These are phyloP conservation scores for Gnomoniopsis smithogilvyi DNA, from an alignment of 2,329 filamentous ascomycete species.

Conservation along the genomic window DNA sequence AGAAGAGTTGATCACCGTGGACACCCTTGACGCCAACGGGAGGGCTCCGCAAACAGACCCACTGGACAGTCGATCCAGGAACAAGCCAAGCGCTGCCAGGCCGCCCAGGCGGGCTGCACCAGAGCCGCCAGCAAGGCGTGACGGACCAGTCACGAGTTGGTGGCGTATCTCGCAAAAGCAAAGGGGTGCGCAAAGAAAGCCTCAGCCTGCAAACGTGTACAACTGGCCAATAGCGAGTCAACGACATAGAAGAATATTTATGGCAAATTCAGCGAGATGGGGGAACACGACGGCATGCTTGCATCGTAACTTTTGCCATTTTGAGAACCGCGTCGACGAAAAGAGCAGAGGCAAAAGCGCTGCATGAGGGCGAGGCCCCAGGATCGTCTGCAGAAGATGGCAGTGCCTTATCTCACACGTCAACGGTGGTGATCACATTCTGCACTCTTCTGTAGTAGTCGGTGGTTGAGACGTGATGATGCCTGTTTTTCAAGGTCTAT, in stretches of 20 bases:
- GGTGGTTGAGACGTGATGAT: background rate
- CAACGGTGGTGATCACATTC: background rate
- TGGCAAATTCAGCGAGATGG: background rate
- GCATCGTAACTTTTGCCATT: conserved; percentile 5
- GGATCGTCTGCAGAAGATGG: background rate
- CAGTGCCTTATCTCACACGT: background rate
- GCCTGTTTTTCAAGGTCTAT: background rate
- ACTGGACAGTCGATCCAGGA: background rate
- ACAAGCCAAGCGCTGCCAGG: background rate
- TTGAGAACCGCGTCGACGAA: background rate
- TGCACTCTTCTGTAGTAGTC: background rate
- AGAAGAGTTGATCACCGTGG: background rate
- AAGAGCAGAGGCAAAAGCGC: background rate
- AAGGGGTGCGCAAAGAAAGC: background rate
- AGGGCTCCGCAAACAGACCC: no score
- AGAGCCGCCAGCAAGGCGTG: background rate
- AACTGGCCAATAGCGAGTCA: background rate
- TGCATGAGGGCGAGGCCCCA: background rate
- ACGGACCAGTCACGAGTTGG: background rate
- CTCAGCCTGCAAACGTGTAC: background rate
- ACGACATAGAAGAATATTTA: background rate
- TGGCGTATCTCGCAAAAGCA: background rate
- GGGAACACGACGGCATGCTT: background rate
- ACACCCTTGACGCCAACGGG: no score
- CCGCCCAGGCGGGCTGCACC: background rate